Base-by-base conservation (phyloP, 2,329 filamentous ascomycete species). In the Penicillium glabrum region DNA sequence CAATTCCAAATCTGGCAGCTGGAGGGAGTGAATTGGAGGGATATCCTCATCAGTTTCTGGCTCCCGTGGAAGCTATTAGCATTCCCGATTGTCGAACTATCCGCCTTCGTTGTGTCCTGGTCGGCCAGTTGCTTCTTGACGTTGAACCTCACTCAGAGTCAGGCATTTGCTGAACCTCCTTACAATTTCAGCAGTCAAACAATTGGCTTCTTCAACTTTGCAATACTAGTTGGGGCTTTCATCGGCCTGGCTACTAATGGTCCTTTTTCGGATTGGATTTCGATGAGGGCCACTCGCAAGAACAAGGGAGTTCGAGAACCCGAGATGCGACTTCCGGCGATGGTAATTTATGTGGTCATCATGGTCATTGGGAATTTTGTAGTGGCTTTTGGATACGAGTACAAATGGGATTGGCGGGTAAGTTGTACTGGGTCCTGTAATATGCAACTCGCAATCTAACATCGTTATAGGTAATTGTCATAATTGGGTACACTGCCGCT, bases 81-180 rank as follows among this genome's bases (percentile, higher is more conserved):
- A 0, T 88, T 84, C 69, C 86, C 86, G 0, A 87, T 88, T 56
- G 81, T 88, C 43, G 80, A 87, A 60, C 84, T 86, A 56, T 78
- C 85, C 1, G 79, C 83, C 16, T 87, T 88, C 62, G 80, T 86
- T 26, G 83, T 86, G 7, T 83, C 81, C 24, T 88, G 83, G 83
- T 79, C 77, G 9, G 83, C 83, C 53, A 82, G 78, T 43, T 79
- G 74, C 23, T 86, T 86, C 71, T 72, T 88, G 46, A 82, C 80
- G 3, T 65, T 87, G 65, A 88, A 88, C 69, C 75, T 88, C n/a
- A 86, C 83, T 0, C 82, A 79, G 55, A 78, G 76, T 9, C 81
- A 85, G 67, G 79, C 76, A 13, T 83, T 86, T 56, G 79, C 80
- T 2, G 77, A 76, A 0, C 82, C 83, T 1, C 83, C 83, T 0